A percentile compares a stretch with the other conserved stretches of the same genome.
These are phyloP conservation scores for Thermothelomyces thermophilus DNA, from an alignment of 2,329 filamentous ascomycete genomes.

Conservation along the genomic window DNA sequence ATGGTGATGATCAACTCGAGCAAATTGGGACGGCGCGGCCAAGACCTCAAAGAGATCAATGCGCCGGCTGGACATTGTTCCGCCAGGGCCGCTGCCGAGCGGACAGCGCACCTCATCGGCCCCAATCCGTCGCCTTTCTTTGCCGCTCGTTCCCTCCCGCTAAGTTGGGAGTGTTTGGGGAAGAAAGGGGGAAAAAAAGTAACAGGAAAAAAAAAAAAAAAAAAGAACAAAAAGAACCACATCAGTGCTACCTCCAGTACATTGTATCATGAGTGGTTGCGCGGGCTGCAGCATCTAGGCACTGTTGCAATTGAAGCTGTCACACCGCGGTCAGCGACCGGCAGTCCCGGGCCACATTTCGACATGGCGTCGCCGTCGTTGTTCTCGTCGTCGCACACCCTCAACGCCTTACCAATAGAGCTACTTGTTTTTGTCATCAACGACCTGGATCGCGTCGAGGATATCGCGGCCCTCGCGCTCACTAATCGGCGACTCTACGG, in stretches of 20 bases:
- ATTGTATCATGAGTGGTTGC: no score
- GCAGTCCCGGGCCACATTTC: neutral
- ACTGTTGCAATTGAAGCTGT: no score
- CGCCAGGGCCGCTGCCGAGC: neutral
- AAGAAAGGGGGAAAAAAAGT: no score
- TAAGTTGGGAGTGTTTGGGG: no score
- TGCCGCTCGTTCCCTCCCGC: neutral
- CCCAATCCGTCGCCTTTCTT: neutral
- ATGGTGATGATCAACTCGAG: neutral
- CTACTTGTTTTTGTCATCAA: conserved; percentile 25
- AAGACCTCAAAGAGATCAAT: neutral
- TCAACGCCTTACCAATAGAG: conserved; percentile 25
- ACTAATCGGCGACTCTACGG: conserved; percentile 22
- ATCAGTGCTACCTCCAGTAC: no score
- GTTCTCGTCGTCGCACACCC: conserved; percentile 1
- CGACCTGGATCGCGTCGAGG: conserved; percentile 20
- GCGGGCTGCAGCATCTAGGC: no score
- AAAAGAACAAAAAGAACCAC: no score
- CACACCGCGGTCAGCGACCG: no score
- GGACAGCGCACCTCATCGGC: neutral
- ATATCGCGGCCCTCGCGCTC: conserved; percentile 25
- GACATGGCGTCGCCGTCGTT: neutral
- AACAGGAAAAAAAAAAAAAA: no score
- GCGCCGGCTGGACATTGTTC: conserved; percentile 10
- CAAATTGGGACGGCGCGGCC: neutral